Base-by-base conservation (phyloP, 2,329 filamentous ascomycete species). In the Dactylonectria macrodidyma region DNA sequence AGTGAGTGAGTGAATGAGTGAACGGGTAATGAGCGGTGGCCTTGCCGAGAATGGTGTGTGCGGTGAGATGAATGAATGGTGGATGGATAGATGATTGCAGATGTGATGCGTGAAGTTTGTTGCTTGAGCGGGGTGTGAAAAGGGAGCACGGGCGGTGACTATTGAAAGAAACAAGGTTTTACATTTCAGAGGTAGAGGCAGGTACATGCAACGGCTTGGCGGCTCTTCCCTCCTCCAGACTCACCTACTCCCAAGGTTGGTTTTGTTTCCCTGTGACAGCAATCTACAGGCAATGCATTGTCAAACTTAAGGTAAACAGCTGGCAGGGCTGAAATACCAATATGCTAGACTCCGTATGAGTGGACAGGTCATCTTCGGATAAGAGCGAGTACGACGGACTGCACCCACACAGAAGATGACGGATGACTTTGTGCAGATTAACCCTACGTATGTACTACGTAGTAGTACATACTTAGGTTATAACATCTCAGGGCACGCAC, bases 271-370 rank as follows among this genome's bases (percentile, higher is more conserved):
- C 24, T 14, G 36, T 46, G 58, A 46, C 30, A 36, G 34, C 30
- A 36, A 46, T 51, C 46, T 38, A 47, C 51, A 54, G 63, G 58
- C 58, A 52, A 62, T 61, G 58, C 59, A 52, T 19, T 62, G 52
- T 61, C 64, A 62, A 57, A 30, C 26, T 7, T 30, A 30, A 30
- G 26, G 26, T 30, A 30, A 61, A 46, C 36, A 58, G 51, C 58
- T 34, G 52, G 36, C 52, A 66, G 52, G 58, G 58, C 59, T 66
- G 64, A 58, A 44, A n/a, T 54, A n/a, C 24, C 33, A 41, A 19
- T 44, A 26, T 16, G 38, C 16, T 5, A 10, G 12, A 10, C 8
- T 33, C 16, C 22, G 38, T 59, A 44, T 50, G 16, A 51, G 16
- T 36, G 30, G 34, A 48, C 36, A 38, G 36, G 50, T 65, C 51